Evolutionary conservation across 1,284 basidiomycete genomes (phyloP).

Genomic region (Peniophora sp.): DNA sequence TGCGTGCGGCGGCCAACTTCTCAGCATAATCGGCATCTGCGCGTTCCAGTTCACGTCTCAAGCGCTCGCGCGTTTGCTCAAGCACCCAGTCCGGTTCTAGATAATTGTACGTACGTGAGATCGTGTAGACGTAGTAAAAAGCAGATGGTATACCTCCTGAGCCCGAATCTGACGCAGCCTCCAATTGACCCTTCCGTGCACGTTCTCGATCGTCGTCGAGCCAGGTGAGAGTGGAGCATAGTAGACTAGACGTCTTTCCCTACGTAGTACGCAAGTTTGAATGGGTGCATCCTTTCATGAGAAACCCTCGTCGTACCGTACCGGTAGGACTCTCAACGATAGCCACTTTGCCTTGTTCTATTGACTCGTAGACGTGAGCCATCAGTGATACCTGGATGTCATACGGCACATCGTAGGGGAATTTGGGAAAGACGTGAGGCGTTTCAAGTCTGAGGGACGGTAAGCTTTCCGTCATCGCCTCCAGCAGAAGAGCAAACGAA

Average conservation of each 20-base stretch:
- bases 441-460: conserved; percentile 43
- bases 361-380: conserved; percentile 77
- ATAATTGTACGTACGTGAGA: conserved; percentile 1
- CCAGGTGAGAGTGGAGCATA: conserved; percentile 80
- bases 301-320: conserved; percentile 40
- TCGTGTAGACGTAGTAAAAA: neutral
- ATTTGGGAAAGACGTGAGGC: conserved; percentile 61
- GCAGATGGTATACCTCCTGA: conserved; percentile 16
- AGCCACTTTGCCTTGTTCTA: conserved; percentile 70
- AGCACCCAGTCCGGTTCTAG: conserved; percentile 75
- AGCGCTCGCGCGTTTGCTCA: conserved; percentile 64
- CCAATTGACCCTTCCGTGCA: conserved; percentile 54
- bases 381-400: conserved; percentile 85
- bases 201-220: conserved; percentile 62
- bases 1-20: conserved; percentile 50
- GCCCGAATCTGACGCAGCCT: conserved; percentile 27
- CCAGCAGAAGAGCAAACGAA: too few relatives aligned
- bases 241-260: conserved; percentile 83
- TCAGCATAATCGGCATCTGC: conserved; percentile 59
- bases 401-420: conserved; percentile 82
- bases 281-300: conserved; percentile 3
- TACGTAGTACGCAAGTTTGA: conserved; percentile 18
- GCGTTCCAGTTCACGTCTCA: conserved; percentile 54
- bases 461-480: neutral
- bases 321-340: conserved; percentile 86